Evolutionary conservation across 2,329 filamentous ascomycete genomes (phyloP), one percentile per base, ranked within the genome.

Genomic region (Alternaria ventricosa): DNA sequence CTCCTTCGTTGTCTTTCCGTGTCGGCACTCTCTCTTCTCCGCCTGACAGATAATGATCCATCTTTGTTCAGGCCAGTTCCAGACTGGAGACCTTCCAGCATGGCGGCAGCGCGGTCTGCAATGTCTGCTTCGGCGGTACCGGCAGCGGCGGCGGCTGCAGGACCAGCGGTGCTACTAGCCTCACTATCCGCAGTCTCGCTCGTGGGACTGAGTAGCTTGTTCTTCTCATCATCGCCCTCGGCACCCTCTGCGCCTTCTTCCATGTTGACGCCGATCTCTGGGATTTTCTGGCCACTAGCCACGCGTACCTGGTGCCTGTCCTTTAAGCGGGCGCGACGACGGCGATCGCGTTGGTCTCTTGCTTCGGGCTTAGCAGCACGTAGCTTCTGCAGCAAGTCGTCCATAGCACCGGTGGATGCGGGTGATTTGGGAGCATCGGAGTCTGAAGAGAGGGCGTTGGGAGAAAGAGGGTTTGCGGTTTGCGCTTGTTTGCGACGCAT

Each of bases 381-480:
- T 60, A 99, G 84, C 82, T 98, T 98, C 87, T 97, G 93, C 53
- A 99, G 88, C 23, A 99, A 84, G 44, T 92, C 93, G 82, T 99
- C 96, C 94, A 99, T 98, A 56, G 94, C 96, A 57, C 95, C 96
- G 7, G 93, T 93, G 60, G 88, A 90, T 23, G 93, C 91, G 28
- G 86, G 84, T 6, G 89, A 89, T 18, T 79, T 79, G 62, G 77
- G 76, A n/a, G 80, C 81, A n/a, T 84, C 83, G 13, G 77, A 73
- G 25, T 76, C 74, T 63, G 79, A 79, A 12, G 82, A 75, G 15
- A 82, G 78, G 8, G 86, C 81, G 75, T 91, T 66, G 18, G 75
- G 69, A 5, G 76, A 75, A 71, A 90, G 86, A n/a, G 88, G 87
- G 68, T 92, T 88, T 25, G 66, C 30, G 2, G 67, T 61, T 57